Conservation (phyloP, 2,329 filamentous ascomycete species). For the Malbranchea zuffiana region DNA sequence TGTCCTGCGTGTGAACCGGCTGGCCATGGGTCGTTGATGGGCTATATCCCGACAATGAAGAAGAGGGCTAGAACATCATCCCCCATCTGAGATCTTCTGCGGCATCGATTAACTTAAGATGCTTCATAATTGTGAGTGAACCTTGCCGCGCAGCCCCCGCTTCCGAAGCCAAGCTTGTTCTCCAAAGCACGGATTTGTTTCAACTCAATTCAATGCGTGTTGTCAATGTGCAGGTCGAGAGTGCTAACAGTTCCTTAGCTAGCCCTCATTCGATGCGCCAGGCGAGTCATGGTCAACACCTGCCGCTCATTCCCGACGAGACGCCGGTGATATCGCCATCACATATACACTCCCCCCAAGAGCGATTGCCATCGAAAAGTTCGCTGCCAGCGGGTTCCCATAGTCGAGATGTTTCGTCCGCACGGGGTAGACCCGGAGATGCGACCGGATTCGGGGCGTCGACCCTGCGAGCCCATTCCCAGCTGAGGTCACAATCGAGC, state of each 20-base stretch:
- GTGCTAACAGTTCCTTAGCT: too few relatives aligned
- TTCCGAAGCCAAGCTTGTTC: too few relatives aligned
- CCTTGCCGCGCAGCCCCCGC: too few relatives aligned
- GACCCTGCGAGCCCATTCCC: conserved; percentile 26
- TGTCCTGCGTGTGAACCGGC: too few relatives aligned
- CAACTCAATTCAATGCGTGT: too few relatives aligned
- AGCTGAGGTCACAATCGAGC: conserved; percentile 31
- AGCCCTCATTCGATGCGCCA: conserved; percentile 30
- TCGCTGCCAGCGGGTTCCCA: conserved; percentile 31
- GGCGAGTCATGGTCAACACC: conserved; percentile 29
- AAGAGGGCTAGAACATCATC: conserved; percentile 1
- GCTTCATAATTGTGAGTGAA: conserved; percentile 12
- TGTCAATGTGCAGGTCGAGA: too few relatives aligned
- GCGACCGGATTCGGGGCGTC: conserved; percentile 25
- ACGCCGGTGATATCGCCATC: conserved; percentile 29
- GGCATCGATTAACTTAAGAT: conserved; percentile 8
- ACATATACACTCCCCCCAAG: conserved; percentile 28
- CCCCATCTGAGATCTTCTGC: conserved; percentile 1
- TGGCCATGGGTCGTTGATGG: too few relatives aligned
- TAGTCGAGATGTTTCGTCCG: conserved; percentile 35
- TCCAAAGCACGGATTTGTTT: too few relatives aligned
- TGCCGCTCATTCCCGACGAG: conserved; percentile 35
- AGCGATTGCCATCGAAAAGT: conserved; percentile 29
- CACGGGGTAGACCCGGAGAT: conserved; percentile 33
- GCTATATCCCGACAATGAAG: conserved; percentile 2